Evolutionary conservation across 768 basidiomycete species (phyloP).

Genomic region (Hebeloma cylindrosporum): DNA sequence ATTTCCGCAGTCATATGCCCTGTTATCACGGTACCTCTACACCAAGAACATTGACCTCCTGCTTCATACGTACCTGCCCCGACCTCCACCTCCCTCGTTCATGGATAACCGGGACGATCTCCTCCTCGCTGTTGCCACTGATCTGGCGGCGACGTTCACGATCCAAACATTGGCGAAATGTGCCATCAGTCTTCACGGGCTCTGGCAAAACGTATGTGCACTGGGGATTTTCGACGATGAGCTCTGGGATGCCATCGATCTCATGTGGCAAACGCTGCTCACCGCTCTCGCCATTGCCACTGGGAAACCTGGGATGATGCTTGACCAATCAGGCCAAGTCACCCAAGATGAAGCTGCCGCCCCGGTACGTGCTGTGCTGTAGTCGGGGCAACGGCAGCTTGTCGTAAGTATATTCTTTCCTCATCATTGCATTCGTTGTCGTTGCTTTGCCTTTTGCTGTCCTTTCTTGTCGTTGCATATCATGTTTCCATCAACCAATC

Average conservation of each 20-base stretch:
- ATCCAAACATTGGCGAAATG: conserved; percentile 48
- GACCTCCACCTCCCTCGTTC: conserved; percentile 30
- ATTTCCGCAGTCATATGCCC: conserved; percentile 57
- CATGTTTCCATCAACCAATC: too few relatives aligned
- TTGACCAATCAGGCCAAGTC: neutral
- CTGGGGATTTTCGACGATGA: conserved; percentile 67
- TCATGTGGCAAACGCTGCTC: conserved; percentile 68
- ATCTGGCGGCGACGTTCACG: conserved; percentile 42
- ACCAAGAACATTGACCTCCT: conserved; percentile 54
- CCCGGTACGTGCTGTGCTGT: too few relatives aligned
- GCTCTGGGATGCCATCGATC: conserved; percentile 67
- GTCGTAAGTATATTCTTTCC: too few relatives aligned
- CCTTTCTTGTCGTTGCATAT: too few relatives aligned
- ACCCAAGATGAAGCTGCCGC: too few relatives aligned
- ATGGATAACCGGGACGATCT: conserved; percentile 22
- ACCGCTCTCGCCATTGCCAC: conserved; percentile 56
- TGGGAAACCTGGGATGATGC: conserved; percentile 29
- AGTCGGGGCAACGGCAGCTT: too few relatives aligned
- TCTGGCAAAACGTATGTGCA: conserved; percentile 72
- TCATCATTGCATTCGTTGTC: too few relatives aligned
- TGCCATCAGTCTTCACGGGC: conserved; percentile 52
- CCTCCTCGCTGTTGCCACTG: conserved; percentile 28
- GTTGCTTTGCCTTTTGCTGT: too few relatives aligned
- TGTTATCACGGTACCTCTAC: conserved; percentile 66
- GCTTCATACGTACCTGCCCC: conserved; percentile 50